These are phyloP conservation scores for Ambrosia hybrid DNA, from an alignment of 140 eudicot genomes.

Conservation along the genomic window DNA sequence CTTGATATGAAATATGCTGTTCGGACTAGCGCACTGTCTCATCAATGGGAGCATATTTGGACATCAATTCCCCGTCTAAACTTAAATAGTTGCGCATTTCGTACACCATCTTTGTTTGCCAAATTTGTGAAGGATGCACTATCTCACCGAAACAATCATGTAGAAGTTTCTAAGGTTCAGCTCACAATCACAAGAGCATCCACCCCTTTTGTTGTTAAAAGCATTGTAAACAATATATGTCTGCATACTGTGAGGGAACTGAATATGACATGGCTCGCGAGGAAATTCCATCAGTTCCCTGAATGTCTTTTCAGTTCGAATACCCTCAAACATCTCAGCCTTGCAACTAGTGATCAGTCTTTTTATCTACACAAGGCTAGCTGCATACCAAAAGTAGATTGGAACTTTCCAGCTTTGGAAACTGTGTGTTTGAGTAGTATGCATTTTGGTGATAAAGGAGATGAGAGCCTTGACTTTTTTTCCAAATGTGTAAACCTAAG, in stretches of 20 bases:
- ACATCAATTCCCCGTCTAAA: not conserved
- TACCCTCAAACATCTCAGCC: constrained; percentile 24
- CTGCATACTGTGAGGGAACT: constrained; percentile 15
- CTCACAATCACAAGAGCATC: constrained; percentile 2
- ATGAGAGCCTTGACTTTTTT: constrained; percentile 9
- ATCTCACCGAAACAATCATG: constrained; percentile 6
- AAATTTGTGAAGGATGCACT: constrained; percentile 1
- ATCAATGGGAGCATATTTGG: constrained; percentile 23
- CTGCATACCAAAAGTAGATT: not conserved
- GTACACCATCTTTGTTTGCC: not conserved
- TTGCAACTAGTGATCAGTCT: not conserved
- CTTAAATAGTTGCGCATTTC: not conserved
- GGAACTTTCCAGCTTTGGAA: constrained; percentile 32
- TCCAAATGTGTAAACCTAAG: constrained; percentile 30
- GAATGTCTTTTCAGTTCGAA: constrained; percentile 18
- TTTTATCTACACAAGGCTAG: not conserved
- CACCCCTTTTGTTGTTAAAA: not conserved
- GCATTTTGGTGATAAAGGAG: not conserved
- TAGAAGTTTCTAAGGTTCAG: constrained; percentile 8
- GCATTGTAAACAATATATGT: not conserved
- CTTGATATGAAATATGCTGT: constrained; percentile 10
- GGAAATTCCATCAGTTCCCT: not conserved
- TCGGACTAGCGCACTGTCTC: constrained; percentile 5
- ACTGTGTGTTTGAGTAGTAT: constrained; percentile 7
- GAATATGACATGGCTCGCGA: not conserved